phyloP scores from a whole-genome alignment of 108 stramenopile species.

The Bacterosira constricta region DNA sequence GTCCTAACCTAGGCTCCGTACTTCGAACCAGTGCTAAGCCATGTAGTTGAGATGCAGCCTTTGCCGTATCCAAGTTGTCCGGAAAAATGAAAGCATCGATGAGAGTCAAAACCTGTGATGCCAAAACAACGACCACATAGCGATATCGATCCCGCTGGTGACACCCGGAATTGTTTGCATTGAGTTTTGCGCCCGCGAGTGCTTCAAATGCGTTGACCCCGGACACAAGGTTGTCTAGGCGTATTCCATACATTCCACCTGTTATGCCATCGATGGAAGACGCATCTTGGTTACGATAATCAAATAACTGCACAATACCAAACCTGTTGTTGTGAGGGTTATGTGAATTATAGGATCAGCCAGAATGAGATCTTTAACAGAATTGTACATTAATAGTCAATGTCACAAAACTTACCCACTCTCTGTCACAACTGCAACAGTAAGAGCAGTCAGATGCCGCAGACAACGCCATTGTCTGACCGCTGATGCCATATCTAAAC shows the following conservation, averaged over 20 bases:
- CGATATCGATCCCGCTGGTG: conserved; percentile 21
- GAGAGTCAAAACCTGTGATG: conserved; percentile 69
- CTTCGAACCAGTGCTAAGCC: conserved; percentile 76
- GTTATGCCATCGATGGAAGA: conserved; percentile 58
- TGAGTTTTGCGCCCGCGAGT: conserved; percentile 42
- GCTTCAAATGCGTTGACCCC: conserved; percentile 52
- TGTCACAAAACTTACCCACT: conserved; percentile 48
- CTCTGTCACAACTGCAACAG: conserved; percentile 66
- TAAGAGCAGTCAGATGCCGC: conserved; percentile 65
- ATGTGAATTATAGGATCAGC: too few species aligned
- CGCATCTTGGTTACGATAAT: conserved; percentile 53
- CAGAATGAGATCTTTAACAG: too few species aligned
- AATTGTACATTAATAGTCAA: not conserved
- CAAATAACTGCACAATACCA: conserved; percentile 66
- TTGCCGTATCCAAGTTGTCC: conserved; percentile 66
- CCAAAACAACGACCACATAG: conserved; percentile 57
- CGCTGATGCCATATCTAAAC: conserved; percentile 68
- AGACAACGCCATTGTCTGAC: conserved; percentile 80
- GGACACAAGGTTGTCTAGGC: conserved; percentile 57
- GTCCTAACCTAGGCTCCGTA: conserved; percentile 75
- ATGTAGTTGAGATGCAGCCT: conserved; percentile 75
- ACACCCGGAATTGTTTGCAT: conserved; percentile 9
- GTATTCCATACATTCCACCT: conserved; percentile 69
- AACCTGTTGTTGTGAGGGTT: conserved; percentile 49
- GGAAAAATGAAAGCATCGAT: conserved; percentile 90